Evolutionary conservation across 352 stramenopile genomes (phyloP).

Genomic region (Thraustochytrium striatum): DNA sequence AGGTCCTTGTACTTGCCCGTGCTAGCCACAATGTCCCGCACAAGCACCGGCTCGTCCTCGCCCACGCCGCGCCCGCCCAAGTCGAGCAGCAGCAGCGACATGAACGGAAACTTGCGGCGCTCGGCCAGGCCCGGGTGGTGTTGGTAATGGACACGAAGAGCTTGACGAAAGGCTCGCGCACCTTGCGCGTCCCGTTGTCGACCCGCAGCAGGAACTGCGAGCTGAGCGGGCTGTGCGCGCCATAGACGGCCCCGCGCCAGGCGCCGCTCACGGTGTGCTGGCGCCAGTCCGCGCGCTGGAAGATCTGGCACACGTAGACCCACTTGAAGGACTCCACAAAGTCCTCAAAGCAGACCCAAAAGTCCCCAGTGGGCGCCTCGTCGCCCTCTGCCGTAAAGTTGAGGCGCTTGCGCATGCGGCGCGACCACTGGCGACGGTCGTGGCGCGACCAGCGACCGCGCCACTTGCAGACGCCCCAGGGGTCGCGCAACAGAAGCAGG

Average conservation of each 20-base stretch:
- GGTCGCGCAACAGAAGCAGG: conserved; percentile 57
- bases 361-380: conserved; percentile 51
- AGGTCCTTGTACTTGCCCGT: conserved; percentile 46
- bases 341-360: conserved; percentile 62
- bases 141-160: conserved; percentile 41
- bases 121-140: not conserved
- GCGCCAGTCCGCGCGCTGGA: conserved; percentile 1
- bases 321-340: conserved; percentile 45
- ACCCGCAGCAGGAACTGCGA: conserved; percentile 24
- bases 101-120: conserved; percentile 26
- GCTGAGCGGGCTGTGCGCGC: not conserved
- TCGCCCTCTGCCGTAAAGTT: conserved; percentile 5
- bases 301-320: conserved; percentile 47
- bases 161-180: not conserved
- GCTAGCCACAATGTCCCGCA: conserved; percentile 23
- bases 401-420: conserved; percentile 16
- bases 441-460: conserved; percentile 58
- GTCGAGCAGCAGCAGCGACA: conserved; percentile 36
- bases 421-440: conserved; percentile 13
- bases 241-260: conserved; percentile 22
- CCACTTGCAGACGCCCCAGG: conserved; percentile 63
- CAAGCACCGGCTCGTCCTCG: not conserved
- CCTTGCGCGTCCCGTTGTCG: not conserved
- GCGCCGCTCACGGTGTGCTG: conserved; percentile 3
- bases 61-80: not conserved